Evolutionary conservation across 2,329 filamentous ascomycete genomes (phyloP).

Genomic region (Colletotrichum sp.): DNA sequence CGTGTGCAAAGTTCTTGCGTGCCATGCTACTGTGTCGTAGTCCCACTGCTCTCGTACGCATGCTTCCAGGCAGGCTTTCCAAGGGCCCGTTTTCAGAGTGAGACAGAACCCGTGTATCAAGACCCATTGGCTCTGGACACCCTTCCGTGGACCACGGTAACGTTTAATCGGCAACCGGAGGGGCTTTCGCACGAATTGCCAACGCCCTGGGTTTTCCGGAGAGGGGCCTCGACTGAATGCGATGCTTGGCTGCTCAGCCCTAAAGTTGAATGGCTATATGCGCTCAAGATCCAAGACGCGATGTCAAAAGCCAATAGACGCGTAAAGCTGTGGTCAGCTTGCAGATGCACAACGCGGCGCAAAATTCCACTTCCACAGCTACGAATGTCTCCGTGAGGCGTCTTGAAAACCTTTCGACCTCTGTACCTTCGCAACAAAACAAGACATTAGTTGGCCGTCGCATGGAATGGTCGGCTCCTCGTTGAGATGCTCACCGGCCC

Average conservation of each 20-base stretch:
- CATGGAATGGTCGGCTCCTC: not conserved
- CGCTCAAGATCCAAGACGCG: not conserved
- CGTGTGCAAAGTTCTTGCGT: not conserved
- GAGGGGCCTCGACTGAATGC: not conserved
- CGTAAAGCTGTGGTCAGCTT: not conserved
- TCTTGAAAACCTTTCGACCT: not conserved
- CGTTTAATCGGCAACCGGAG: not conserved
- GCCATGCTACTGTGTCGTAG: not conserved
- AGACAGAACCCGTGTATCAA: constrained; percentile 9
- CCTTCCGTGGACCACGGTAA: not conserved
- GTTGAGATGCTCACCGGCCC: not conserved
- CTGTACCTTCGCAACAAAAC: not conserved
- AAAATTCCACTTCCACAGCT: not conserved
- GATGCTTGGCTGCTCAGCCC: not conserved
- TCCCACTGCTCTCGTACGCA: constrained; percentile 1
- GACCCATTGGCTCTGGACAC: not conserved
- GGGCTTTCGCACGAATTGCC: not conserved
- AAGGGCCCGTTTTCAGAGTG: constrained; percentile 17
- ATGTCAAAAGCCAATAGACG: constrained; percentile 3
- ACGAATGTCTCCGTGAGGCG: not conserved
- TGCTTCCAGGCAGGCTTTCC: not conserved
- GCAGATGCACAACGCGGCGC: not conserved
- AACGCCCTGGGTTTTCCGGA: not conserved
- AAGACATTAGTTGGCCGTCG: not conserved
- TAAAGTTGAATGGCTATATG: not conserved